These are phyloP conservation scores for Sporothrix dimorphospora DNA, from an alignment of 2,329 filamentous ascomycete species.

Conservation along the genomic window DNA sequence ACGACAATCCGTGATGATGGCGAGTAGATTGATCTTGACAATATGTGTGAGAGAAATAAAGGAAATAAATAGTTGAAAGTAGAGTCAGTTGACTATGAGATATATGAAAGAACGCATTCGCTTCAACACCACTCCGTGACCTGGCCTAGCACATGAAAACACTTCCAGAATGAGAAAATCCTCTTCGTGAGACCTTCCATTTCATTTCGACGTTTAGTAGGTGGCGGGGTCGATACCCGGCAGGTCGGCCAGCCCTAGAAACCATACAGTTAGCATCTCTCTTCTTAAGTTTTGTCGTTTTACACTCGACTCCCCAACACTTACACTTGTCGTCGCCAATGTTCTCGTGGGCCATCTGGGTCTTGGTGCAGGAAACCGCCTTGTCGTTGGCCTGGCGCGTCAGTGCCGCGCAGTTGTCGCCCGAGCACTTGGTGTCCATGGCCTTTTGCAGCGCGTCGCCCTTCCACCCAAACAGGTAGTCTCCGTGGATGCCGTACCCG, in stretches of 20 bases:
- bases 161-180: background rate
- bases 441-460: slow-evolving; percentile 34
- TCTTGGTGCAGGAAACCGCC: slow-evolving; percentile 35
- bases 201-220: slow-evolving; percentile 14
- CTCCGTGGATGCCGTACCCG: slow-evolving; percentile 36
- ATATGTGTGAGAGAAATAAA: too few species aligned
- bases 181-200: background rate
- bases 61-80: background rate
- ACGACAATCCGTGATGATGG: too few species aligned
- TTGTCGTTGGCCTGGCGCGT: slow-evolving; percentile 35
- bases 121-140: background rate
- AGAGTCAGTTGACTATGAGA: background rate
- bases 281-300: background rate
- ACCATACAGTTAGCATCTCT: background rate
- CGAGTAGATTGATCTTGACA: too few species aligned
- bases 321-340: slow-evolving; percentile 34
- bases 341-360: slow-evolving; percentile 34
- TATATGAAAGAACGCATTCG: slow-evolving; percentile 6
- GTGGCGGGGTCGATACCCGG: slow-evolving; percentile 28
- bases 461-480: slow-evolving; percentile 37
- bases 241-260: slow-evolving; percentile 28
- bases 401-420: slow-evolving; percentile 34
- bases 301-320: background rate
- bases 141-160: background rate
- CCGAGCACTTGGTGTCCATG: slow-evolving; percentile 36